Conservation (phyloP, 352 stramenopile species). For the Pythium rishiriense region DNA sequence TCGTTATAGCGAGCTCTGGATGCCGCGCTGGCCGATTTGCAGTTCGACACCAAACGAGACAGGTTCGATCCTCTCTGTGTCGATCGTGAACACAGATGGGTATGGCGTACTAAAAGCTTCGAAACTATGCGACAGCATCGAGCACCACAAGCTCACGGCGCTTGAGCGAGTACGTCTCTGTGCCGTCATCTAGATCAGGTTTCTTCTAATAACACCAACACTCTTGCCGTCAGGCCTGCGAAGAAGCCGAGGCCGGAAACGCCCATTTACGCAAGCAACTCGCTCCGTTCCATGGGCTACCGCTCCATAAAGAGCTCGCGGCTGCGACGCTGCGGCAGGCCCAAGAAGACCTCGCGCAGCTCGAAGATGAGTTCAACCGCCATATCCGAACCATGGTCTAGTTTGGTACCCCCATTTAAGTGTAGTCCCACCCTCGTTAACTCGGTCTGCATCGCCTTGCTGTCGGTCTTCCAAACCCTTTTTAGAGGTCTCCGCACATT, state of each 20-base stretch:
- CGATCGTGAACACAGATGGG: no score
- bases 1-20: conserved; percentile 28
- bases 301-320: conserved; percentile 41
- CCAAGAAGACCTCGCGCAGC: conserved; percentile 35
- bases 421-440: background rate
- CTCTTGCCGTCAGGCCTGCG: conserved; percentile 30
- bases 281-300: conserved; percentile 37
- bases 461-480: background rate
- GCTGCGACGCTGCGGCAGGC: conserved; percentile 35
- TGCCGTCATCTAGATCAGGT: background rate
- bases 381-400: conserved; percentile 51
- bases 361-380: conserved; percentile 52
- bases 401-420: background rate
- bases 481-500: background rate
- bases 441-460: background rate
- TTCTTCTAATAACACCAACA: background rate
- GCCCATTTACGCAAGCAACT: conserved; percentile 32
- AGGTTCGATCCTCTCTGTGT: conserved; percentile 15
- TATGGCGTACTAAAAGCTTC: no score
- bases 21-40: conserved; percentile 25
- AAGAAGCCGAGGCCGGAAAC: conserved; percentile 36
- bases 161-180: conserved; percentile 30
- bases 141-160: conserved; percentile 34
- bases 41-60: conserved; percentile 25
- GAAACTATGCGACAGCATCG: conserved; percentile 25